Base-by-base conservation (phyloP, 371 early-diverging fungal genomes). In the Parasitella parasitica region DNA sequence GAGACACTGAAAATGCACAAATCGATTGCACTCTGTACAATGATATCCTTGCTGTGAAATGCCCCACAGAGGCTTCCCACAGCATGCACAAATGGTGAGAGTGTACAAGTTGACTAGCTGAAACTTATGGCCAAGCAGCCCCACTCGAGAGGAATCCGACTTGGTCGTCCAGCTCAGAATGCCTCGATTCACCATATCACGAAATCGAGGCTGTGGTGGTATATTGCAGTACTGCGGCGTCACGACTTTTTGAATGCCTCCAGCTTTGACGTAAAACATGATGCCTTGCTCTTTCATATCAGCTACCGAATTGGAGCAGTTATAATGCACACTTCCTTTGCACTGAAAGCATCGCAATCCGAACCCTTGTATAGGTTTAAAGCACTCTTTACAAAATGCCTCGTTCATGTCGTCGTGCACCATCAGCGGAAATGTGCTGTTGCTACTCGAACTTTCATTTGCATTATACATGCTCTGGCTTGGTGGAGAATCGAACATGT, bases 311-410 rank as follows among this genome's bases (percentile, higher is more conserved):
- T 60, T 67, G 24, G 39, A 75, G 48, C 82, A 82, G 8, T 71
- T 61, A 35, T 75, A 76, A 32, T 82, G 82, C 0, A 77, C 38
- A 50, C 66, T 75, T 38, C 66, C 68, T 51, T 70, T 72, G 30
- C 87, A 85, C n/a, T 73, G 82, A 34, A 79, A 84, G 32, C 87
- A 86, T 12, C 77, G 67, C 1, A 85, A 59, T 4, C 85, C 87
- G 49, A 73, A 82, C 0, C 84, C 85, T 27, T 68, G 58, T 34
- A 86, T 76, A 2, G 50, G n/a, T 12, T 72, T 66, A 54, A 75
- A 81, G 49, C 86, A 86, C 36, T 83, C 78, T 35, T 76, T 83
- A 57, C 86, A 86, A 46, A 35, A 57, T 4, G 72, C 62, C 4
- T 70, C 76, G 7, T 63, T 68, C n/a, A 67, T 59, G 50, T 65